Base-by-base conservation (phyloP, 83 land plant genomes). In the Diphasiastrum complanatum region DNA sequence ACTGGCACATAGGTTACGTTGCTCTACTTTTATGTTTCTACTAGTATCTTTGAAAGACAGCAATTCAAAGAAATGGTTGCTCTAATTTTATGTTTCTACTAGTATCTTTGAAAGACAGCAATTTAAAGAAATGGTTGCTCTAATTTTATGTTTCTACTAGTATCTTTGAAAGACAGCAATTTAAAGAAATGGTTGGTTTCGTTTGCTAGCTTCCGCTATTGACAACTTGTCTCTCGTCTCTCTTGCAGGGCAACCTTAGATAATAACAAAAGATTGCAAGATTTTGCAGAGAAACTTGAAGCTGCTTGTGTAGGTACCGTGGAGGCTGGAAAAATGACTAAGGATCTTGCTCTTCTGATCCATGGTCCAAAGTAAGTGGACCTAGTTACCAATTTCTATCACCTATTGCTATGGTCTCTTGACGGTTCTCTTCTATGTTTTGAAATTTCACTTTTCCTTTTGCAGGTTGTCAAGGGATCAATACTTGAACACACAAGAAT, bases 271-370 rank as follows among this genome's bases (percentile, higher is more conserved):
- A 74, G 53, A 62, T 67, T 93, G 55, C 46, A 73, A 45, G 81
- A 81, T 48, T 93, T 92, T 64, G 79, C 69, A 43, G 65, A 66
- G 45, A 85, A 88, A 66, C 73, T 93, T 36, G 98, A 93, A 57
- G 75, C 78, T 47, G 80, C 86, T 5, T 85, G 91, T 68, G 64
- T 93, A 51, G 96, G 67, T 49, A 81, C 86, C 36, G 96, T 93
- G n/a, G 98, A 93, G 51, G 47, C 78, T 30, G 98, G 96, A 16
- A 93, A 81, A 46, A 88, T 93, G 96, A 93, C 98, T 25, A 93
- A 93, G 72, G 98, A 93, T 73, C 91, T 93, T 35, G 96, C 98
- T 34, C 33, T 91, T 28, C 68, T 87, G 48, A 36, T 71, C 51
- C 95, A 87, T 68, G 97, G 97, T 19, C 62, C 90, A 38, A 85